A percentile compares a stretch with the other conserved stretches of the same genome.
Evolutionary conservation across 768 basidiomycete species (phyloP).

Genomic region (Lactarius sanguifluus): DNA sequence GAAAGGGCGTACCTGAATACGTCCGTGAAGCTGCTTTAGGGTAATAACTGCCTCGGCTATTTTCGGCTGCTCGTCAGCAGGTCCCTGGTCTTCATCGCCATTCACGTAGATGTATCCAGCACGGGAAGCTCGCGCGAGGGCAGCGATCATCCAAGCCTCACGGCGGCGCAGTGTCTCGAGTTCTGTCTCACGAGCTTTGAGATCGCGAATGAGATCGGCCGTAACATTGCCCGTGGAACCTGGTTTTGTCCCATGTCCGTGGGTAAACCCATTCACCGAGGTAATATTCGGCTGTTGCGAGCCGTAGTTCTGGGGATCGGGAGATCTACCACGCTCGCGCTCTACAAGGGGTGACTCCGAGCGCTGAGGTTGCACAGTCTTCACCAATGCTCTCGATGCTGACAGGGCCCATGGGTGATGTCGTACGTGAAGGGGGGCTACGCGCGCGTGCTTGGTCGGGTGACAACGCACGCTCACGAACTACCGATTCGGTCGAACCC

Average conservation of each 20-base stretch:
- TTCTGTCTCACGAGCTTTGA: conserved; percentile 81
- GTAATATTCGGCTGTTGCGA: conserved; percentile 39
- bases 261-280: conserved; percentile 48
- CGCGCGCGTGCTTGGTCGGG: conserved; percentile 57
- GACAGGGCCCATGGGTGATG: conserved; percentile 43
- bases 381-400: conserved; percentile 57
- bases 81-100: conserved; percentile 43
- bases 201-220: conserved; percentile 73
- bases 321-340: conserved; percentile 47
- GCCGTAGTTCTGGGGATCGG: conserved; percentile 61
- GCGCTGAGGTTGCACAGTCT: conserved; percentile 54
- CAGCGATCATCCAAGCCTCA: conserved; percentile 84
- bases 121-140: conserved; percentile 69
- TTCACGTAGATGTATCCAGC: conserved; percentile 71
- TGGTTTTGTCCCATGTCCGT: conserved; percentile 45
- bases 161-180: conserved; percentile 73
- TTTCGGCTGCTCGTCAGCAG: conserved; percentile 47
- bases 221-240: conserved; percentile 68
- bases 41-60: conserved; percentile 71
- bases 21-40: conserved; percentile 86
- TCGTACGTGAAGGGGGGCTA: conserved; percentile 56
- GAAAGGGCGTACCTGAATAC: conserved; percentile 66
- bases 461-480: conserved; percentile 50
- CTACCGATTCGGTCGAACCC: conserved; percentile 45
- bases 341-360: conserved; percentile 61